phyloP scores from a whole-genome alignment of 1,284 basidiomycete genomes.

The Apiotrichum gracile region DNA sequence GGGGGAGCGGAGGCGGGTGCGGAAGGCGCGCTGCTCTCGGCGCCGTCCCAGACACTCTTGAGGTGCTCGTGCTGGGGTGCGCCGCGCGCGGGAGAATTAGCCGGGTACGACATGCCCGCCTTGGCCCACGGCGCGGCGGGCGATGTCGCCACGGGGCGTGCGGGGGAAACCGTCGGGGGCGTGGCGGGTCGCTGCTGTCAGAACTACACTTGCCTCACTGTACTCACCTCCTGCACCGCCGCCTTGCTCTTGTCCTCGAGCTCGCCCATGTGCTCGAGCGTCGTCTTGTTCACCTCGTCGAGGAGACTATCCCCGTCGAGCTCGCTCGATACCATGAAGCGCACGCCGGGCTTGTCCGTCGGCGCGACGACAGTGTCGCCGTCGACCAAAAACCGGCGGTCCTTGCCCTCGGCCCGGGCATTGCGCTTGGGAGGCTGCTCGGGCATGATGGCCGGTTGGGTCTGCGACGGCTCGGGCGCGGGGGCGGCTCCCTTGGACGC shows the following conservation, averaged over 20 bases:
- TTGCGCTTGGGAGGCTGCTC: neutral
- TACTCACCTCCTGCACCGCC: slow-evolving; percentile 22
- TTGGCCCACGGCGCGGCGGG: slow-evolving; percentile 30
- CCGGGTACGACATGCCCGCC: slow-evolving; percentile 20
- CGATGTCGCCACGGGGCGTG: slow-evolving; percentile 18
- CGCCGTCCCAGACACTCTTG: slow-evolving; percentile 35
- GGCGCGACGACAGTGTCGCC: neutral
- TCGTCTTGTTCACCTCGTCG: slow-evolving; percentile 47
- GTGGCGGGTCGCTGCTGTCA: slow-evolving; percentile 27
- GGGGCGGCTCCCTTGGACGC: neutral
- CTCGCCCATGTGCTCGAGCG: slow-evolving; percentile 40
- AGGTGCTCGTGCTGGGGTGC: slow-evolving; percentile 34
- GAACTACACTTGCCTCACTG: neutral
- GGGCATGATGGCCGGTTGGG: neutral
- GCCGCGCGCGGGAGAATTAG: slow-evolving; percentile 22
- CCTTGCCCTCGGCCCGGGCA: neutral
- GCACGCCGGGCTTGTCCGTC: slow-evolving; percentile 12
- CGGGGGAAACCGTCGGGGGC: slow-evolving; percentile 14
- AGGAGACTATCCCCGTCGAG: slow-evolving; percentile 45
- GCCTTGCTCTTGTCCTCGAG: slow-evolving; percentile 21
- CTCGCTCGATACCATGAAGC: slow-evolving; percentile 48
- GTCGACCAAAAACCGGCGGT: neutral
- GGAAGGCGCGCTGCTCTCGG: slow-evolving; percentile 2
- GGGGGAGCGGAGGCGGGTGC: slow-evolving; percentile 5
- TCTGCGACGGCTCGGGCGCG: neutral